Percentiles rank a stretch among this genome's conserved stretches.
Conservation (phyloP, 768 basidiomycete species). For the Boletus insuetus region DNA sequence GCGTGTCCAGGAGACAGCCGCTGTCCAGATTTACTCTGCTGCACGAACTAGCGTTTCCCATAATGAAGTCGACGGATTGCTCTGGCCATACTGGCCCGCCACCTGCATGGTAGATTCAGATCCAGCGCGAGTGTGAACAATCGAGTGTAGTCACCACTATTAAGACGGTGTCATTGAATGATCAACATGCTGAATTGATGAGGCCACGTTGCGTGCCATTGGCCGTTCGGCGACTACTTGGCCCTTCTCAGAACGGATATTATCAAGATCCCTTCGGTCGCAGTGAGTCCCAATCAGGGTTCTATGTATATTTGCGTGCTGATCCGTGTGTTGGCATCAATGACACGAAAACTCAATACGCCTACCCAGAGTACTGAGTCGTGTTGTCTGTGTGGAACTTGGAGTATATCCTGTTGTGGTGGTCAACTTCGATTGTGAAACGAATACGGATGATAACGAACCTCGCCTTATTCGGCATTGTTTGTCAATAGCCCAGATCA, state of each 20-base stretch:
- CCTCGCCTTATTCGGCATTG: neutral
- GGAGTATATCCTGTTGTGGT: too few relatives aligned
- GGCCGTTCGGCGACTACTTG: too few relatives aligned
- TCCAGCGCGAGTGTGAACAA: too few relatives aligned
- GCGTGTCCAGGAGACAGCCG: too few relatives aligned
- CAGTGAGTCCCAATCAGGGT: neutral
- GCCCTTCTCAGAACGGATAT: neutral
- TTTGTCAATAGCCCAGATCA: neutral
- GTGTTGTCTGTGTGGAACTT: too few relatives aligned
- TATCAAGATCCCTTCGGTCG: neutral
- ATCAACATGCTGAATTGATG: neutral
- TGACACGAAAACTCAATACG: neutral
- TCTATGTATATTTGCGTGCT: neutral
- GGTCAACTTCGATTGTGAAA: conserved; percentile 3
- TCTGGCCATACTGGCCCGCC: too few relatives aligned
- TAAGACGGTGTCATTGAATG: neutral
- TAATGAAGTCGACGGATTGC: too few relatives aligned
- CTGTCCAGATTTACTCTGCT: too few relatives aligned
- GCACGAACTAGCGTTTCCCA: too few relatives aligned
- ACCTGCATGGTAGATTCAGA: too few relatives aligned
- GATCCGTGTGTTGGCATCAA: conserved; percentile 1
- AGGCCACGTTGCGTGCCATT: neutral
- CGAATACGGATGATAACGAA: neutral
- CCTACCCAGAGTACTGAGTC: too few relatives aligned
- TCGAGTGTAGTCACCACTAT: too few relatives aligned